Percentiles rank a stretch among this genome's conserved stretches.
Evolutionary conservation across 2,329 filamentous ascomycete species (phyloP).

Genomic region (Exserohilum rostratum): DNA sequence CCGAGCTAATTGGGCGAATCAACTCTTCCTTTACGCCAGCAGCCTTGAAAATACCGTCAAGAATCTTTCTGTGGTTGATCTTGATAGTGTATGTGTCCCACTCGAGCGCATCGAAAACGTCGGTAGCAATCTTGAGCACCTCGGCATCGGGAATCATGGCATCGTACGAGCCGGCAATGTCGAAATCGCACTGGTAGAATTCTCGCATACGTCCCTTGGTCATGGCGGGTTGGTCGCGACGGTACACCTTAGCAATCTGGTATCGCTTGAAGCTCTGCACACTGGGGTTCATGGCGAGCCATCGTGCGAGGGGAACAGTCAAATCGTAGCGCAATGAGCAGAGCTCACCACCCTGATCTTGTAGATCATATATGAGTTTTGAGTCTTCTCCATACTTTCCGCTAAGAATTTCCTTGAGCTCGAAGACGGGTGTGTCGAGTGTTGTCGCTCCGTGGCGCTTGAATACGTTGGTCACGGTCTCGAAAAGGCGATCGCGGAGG

Average conservation of each 20-base stretch:
- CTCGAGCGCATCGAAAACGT: conserved; percentile 82
- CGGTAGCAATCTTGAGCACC: conserved; percentile 80
- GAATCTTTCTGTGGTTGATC: conserved; percentile 91
- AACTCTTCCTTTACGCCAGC: conserved; percentile 87
- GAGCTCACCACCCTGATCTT: conserved; percentile 85
- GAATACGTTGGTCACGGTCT: conserved; percentile 44
- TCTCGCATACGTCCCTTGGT: conserved; percentile 92
- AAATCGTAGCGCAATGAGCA: conserved; percentile 86
- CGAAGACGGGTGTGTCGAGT: conserved; percentile 72
- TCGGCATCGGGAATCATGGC: conserved; percentile 92
- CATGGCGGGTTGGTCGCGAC: conserved; percentile 77
- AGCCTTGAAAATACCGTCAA: conserved; percentile 90
- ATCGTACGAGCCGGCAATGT: conserved; percentile 85
- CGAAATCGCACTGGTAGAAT: conserved; percentile 97
- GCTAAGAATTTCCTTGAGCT: conserved; percentile 82
- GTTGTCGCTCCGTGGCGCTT: conserved; percentile 48
- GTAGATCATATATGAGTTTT: conserved; percentile 88
- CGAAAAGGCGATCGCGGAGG: conserved; percentile 46
- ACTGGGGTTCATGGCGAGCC: conserved; percentile 87
- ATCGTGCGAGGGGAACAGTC: conserved; percentile 89
- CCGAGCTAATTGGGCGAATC: conserved; percentile 86
- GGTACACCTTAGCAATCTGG: conserved; percentile 92
- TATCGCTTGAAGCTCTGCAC: conserved; percentile 89
- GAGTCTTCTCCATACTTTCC: conserved; percentile 93
- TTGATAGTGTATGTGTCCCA: conserved; percentile 85